These are phyloP conservation scores for Candida cerambycidarum DNA, from an alignment of 805 yeast species.

Conservation along the genomic window DNA sequence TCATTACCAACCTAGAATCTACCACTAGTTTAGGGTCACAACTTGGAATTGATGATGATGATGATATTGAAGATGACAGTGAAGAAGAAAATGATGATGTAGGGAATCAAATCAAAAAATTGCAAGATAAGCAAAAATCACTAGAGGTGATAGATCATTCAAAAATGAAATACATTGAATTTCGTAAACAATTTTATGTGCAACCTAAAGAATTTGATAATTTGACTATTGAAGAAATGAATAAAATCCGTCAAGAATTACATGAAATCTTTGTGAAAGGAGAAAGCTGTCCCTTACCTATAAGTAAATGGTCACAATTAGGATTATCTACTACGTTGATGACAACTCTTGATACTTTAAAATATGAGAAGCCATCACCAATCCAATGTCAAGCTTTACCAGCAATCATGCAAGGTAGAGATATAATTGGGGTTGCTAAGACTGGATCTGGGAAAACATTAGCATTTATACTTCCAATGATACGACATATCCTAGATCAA, in stretches of 20 bases:
- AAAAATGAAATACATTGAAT: slow-evolving; percentile 47
- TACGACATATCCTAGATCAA: slow-evolving; percentile 82
- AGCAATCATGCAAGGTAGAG: slow-evolving; percentile 84
- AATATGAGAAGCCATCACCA: slow-evolving; percentile 70
- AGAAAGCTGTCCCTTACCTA: slow-evolving; percentile 57
- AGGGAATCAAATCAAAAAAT: slow-evolving; percentile 36
- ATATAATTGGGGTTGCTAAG: slow-evolving; percentile 90
- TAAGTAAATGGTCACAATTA: slow-evolving; percentile 74
- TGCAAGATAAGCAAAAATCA: slow-evolving; percentile 50
- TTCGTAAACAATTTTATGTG: slow-evolving; percentile 60
- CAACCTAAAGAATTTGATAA: slow-evolving; percentile 55
- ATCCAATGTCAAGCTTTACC: slow-evolving; percentile 93
- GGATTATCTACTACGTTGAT: slow-evolving; percentile 67
- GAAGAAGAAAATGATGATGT: slow-evolving; percentile 32
- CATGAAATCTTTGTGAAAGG: slow-evolving; percentile 75
- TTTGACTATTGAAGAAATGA: slow-evolving; percentile 56
- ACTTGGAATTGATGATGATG: not conserved
- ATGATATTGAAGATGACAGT: slow-evolving; percentile 10
- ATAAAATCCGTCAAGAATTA: slow-evolving; percentile 46
- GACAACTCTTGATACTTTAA: slow-evolving; percentile 50
- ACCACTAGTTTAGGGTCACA: no score
- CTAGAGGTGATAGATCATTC: slow-evolving; percentile 50
- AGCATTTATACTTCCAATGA: slow-evolving; percentile 79
- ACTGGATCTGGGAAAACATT: slow-evolving; percentile 97
- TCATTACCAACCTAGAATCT: slow-evolving; percentile 7